Percentiles rank a stretch among this genome's conserved stretches.
Evolutionary conservation across 768 basidiomycete genomes (phyloP).

Genomic region (Trametes meyenii): DNA sequence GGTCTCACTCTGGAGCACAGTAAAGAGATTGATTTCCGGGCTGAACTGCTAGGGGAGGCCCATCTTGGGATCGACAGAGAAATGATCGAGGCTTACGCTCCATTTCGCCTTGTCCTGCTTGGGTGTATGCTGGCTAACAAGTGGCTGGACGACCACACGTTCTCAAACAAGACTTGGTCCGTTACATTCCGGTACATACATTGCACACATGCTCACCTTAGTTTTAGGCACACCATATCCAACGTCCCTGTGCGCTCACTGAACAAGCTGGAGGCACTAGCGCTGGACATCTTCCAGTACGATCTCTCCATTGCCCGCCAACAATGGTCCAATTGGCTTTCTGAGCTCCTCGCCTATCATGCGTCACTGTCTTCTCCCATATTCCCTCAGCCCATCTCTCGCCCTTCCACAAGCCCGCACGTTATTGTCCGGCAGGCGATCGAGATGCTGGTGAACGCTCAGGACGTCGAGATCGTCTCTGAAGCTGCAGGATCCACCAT

Average conservation of each 20-base stretch:
- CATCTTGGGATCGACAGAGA: slow-evolving; percentile 48
- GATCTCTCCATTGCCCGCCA: slow-evolving; percentile 66
- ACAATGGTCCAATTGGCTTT: slow-evolving; percentile 75
- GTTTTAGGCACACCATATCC: slow-evolving; percentile 74
- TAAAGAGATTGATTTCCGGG: slow-evolving; percentile 67
- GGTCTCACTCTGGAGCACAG: slow-evolving; percentile 52
- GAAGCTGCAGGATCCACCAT: slow-evolving; percentile 26
- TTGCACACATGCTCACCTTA: not conserved
- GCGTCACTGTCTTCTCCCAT: slow-evolving; percentile 58
- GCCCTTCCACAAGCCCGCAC: slow-evolving; percentile 73
- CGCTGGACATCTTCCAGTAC: slow-evolving; percentile 70
- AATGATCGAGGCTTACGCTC: slow-evolving; percentile 56
- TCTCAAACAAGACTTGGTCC: slow-evolving; percentile 88
- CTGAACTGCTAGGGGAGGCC: slow-evolving; percentile 59
- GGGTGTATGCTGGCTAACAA: slow-evolving; percentile 89
- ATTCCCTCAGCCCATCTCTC: slow-evolving; percentile 75
- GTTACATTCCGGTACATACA: slow-evolving; percentile 25
- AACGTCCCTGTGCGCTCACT: slow-evolving; percentile 69
- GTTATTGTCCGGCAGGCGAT: slow-evolving; percentile 68
- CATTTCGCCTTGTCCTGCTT: slow-evolving; percentile 75
- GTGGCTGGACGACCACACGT: slow-evolving; percentile 88
- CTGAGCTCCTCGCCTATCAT: slow-evolving; percentile 67
- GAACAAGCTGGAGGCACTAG: slow-evolving; percentile 71
- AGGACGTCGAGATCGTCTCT: slow-evolving; percentile 31
- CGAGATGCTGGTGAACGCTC: slow-evolving; percentile 66